phyloP scores from a whole-genome alignment of 495 filamentous ascomycete species.

The Penicillium simplicissimum region DNA sequence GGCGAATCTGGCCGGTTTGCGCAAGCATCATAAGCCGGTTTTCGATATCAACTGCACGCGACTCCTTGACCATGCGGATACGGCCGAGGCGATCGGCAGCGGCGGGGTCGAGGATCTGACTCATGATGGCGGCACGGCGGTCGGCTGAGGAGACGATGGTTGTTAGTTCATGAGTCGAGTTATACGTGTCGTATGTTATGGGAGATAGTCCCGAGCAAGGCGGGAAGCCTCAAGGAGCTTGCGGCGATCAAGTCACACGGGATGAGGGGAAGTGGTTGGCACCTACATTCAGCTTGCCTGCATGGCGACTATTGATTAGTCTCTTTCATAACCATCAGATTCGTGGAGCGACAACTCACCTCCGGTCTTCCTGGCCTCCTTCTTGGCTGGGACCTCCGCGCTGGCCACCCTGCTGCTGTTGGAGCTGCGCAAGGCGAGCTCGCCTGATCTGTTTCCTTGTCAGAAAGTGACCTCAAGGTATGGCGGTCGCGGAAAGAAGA shows the following conservation, averaged over 20 bases:
- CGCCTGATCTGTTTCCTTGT: slow-evolving; percentile 66
- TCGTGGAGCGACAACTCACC: slow-evolving; percentile 41
- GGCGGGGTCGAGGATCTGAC: slow-evolving; percentile 90
- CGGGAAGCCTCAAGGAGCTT: background rate
- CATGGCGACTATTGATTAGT: background rate
- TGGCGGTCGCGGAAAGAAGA: background rate
- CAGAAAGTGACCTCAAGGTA: slow-evolving; percentile 7
- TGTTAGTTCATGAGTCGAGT: background rate
- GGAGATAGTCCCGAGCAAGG: background rate
- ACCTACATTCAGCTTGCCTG: slow-evolving; percentile 69
- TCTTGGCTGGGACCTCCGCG: slow-evolving; percentile 47
- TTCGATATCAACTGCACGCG: slow-evolving; percentile 86
- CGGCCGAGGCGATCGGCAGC: slow-evolving; percentile 91
- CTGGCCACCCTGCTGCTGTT: slow-evolving; percentile 61
- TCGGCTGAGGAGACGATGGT: slow-evolving; percentile 33
- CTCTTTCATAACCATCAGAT: background rate
- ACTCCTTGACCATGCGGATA: slow-evolving; percentile 93
- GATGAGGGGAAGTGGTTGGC: slow-evolving; percentile 3
- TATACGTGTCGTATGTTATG: background rate
- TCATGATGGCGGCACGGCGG: slow-evolving; percentile 70
- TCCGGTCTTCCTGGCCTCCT: slow-evolving; percentile 61
- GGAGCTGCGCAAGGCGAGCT: slow-evolving; percentile 88
- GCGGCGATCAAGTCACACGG: background rate
- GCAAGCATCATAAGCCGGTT: slow-evolving; percentile 91
- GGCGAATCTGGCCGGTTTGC: slow-evolving; percentile 77